These are phyloP conservation scores for Candida odintsovae DNA, from an alignment of 805 yeast genomes.

Conservation along the genomic window DNA sequence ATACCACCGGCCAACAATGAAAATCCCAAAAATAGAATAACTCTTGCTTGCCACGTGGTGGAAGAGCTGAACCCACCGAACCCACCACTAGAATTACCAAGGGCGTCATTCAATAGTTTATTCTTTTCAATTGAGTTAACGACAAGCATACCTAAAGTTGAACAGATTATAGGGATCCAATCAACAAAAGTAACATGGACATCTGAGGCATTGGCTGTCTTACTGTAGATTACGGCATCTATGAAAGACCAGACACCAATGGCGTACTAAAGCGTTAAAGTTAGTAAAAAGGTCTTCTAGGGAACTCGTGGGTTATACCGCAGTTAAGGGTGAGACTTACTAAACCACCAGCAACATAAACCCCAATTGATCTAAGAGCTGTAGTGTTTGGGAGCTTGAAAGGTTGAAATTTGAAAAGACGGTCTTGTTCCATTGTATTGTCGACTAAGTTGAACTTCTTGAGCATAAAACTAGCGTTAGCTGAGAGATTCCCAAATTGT, in stretches of 20 bases:
- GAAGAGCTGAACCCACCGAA: slow-evolving; percentile 32
- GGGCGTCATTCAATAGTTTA: slow-evolving; percentile 30
- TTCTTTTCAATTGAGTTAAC: slow-evolving; percentile 42
- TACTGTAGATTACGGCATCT: slow-evolving; percentile 84
- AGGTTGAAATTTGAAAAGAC: slow-evolving; percentile 60
- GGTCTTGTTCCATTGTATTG: slow-evolving; percentile 31
- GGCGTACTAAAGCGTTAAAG: slow-evolving; percentile 42
- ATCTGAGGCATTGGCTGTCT: slow-evolving; percentile 75
- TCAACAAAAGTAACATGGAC: slow-evolving; percentile 90
- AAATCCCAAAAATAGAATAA: slow-evolving; percentile 86
- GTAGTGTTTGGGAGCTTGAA: slow-evolving; percentile 67
- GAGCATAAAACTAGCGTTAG: not conserved
- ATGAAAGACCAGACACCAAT: slow-evolving; percentile 85
- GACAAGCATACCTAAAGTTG: slow-evolving; percentile 84
- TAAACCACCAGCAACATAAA: slow-evolving; percentile 68
- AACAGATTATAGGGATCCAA: slow-evolving; percentile 91
- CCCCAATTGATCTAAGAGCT: slow-evolving; percentile 65
- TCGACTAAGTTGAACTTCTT: not conserved
- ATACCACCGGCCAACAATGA: slow-evolving; percentile 90
- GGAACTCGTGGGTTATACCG: not conserved
- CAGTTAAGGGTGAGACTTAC: not conserved
- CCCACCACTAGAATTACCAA: slow-evolving; percentile 25
- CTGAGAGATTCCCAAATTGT: not conserved
- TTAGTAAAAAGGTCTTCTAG: slow-evolving; percentile 16
- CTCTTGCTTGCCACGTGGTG: slow-evolving; percentile 91